Conservation (phyloP, 345 rosid genomes). For the Cochlearia excelsa region DNA sequence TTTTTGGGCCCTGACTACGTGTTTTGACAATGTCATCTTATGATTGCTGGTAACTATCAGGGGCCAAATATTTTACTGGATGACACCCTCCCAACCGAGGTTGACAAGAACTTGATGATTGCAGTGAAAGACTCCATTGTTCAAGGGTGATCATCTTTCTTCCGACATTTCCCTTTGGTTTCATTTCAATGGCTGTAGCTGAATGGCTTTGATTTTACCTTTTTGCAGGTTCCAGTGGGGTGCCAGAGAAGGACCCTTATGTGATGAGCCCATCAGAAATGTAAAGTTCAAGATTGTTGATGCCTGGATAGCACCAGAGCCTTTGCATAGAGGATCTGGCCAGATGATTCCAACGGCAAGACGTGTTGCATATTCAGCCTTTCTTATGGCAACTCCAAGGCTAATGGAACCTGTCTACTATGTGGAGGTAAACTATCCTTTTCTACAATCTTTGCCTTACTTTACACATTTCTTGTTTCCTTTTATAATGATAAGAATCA, state of each 20-base stretch:
- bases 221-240: conserved; percentile 91
- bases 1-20: conserved; percentile 8
- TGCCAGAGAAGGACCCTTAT: conserved; percentile 97
- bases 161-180: conserved; percentile 11
- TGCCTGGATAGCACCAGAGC: conserved; percentile 89
- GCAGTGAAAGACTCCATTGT: conserved; percentile 94
- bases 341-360: conserved; percentile 98
- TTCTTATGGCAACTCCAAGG: conserved; percentile 95
- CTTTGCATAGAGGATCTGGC: conserved; percentile 92
- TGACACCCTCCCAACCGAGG: conserved; percentile 94
- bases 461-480: background rate
- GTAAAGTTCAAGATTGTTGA: conserved; percentile 96
- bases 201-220: conserved; percentile 15
- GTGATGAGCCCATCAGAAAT: conserved; percentile 97
- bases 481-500: background rate
- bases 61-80: conserved; percentile 92
- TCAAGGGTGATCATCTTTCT: conserved; percentile 60
- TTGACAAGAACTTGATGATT: conserved; percentile 75
- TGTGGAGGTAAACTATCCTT: conserved; percentile 64
- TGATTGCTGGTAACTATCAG: conserved; percentile 38
- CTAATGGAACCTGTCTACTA: conserved; percentile 99
- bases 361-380: conserved; percentile 86
- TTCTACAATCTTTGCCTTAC: conserved; percentile 6
- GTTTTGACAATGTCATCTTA: conserved; percentile 17
- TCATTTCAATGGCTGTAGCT: conserved; percentile 19